These are phyloP conservation scores for Neoarthrinium moseri DNA, from an alignment of 2,329 filamentous ascomycete species.

Conservation along the genomic window DNA sequence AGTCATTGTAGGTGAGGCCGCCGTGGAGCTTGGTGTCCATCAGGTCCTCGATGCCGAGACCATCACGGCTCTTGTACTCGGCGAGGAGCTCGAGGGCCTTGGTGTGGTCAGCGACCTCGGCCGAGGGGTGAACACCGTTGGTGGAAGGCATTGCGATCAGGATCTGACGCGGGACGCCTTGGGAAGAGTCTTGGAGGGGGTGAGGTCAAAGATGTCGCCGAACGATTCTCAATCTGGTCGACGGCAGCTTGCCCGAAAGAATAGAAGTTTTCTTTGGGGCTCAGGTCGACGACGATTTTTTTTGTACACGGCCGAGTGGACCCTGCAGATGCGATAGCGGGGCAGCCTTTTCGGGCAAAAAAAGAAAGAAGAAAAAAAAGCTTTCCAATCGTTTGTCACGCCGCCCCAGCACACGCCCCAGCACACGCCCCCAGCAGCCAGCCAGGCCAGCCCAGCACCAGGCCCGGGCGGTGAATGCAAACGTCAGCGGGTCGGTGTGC, in stretches of 20 bases:
- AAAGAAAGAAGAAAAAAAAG: too few species aligned
- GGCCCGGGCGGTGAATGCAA: too few species aligned
- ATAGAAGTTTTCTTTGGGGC: slow-evolving; percentile 29
- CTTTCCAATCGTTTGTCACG: too few species aligned
- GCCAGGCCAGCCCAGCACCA: too few species aligned
- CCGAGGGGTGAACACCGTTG: slow-evolving; percentile 58
- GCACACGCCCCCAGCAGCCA: too few species aligned
- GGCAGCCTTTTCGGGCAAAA: slow-evolving; percentile 5
- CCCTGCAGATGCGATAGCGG: slow-evolving; percentile 6
- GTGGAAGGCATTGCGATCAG: slow-evolving; percentile 65
- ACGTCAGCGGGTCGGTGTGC: too few species aligned
- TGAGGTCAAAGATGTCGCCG: slow-evolving; percentile 43
- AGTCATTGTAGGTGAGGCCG: slow-evolving; percentile 98
- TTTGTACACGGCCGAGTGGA: slow-evolving; percentile 15
- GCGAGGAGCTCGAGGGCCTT: slow-evolving; percentile 78
- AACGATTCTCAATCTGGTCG: slow-evolving; percentile 29
- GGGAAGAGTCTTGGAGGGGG: too few species aligned
- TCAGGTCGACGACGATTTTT: slow-evolving; percentile 40
- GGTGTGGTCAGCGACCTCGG: slow-evolving; percentile 68
- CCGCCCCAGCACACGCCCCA: too few species aligned
- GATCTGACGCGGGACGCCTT: slow-evolving; percentile 21
- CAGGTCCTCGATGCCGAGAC: slow-evolving; percentile 80
- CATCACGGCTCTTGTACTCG: slow-evolving; percentile 79
- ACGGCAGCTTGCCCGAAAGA: slow-evolving; percentile 36
- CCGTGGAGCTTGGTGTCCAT: slow-evolving; percentile 90